These are phyloP conservation scores for Heterobasidion occidentale DNA, from an alignment of 1,284 basidiomycete species.

Conservation along the genomic window DNA sequence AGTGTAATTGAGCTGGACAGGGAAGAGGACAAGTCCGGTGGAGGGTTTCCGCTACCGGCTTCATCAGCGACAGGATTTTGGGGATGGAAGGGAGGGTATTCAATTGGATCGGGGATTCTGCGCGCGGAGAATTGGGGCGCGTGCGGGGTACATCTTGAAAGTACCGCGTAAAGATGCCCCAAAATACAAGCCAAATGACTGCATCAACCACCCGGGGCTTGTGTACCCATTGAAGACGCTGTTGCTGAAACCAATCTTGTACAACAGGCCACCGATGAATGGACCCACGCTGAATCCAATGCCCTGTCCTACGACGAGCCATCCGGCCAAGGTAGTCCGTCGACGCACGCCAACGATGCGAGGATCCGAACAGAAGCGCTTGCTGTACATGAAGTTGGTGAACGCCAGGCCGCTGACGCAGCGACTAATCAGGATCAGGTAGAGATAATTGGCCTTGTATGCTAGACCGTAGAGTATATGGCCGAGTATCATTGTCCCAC, in stretches of 20 bases:
- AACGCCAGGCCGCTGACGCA: constrained; percentile 40
- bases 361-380: constrained; percentile 59
- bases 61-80: background rate
- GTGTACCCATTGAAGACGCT: constrained; percentile 54
- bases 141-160: constrained; percentile 43
- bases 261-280: constrained; percentile 57
- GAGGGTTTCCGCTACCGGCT: background rate
- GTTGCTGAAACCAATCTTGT: constrained; percentile 44
- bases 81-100: background rate
- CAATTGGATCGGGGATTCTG: background rate
- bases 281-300: constrained; percentile 60
- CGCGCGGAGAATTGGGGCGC: background rate
- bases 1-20: background rate
- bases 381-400: constrained; percentile 42
- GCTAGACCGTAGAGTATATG: constrained; percentile 37
- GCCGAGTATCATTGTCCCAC: constrained; percentile 32
- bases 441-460: constrained; percentile 36
- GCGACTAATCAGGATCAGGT: constrained; percentile 41
- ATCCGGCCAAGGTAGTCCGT: constrained; percentile 55
- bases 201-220: constrained; percentile 64
- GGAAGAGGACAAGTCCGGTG: background rate
- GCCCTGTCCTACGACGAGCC: constrained; percentile 57
- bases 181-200: constrained; percentile 43
- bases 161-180: constrained; percentile 30
- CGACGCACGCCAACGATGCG: constrained; percentile 58